Conservation (phyloP, 2,329 filamentous ascomycete species). For the Colletotrichum agaves region DNA sequence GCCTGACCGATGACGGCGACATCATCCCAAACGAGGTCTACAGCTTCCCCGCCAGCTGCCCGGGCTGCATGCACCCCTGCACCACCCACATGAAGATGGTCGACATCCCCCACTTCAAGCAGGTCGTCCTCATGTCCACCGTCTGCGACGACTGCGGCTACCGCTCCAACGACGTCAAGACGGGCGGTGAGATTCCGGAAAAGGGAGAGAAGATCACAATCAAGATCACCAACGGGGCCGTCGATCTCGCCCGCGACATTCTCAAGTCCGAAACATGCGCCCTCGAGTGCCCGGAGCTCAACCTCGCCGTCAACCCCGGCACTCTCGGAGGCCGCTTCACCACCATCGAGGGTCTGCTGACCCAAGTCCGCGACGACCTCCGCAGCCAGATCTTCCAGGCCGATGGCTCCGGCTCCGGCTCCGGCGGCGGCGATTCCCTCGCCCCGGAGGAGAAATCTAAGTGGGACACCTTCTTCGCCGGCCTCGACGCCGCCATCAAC, state of each 20-base stretch:
- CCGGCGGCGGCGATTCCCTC: slow-evolving; percentile 82
- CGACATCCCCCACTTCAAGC: slow-evolving; percentile 97
- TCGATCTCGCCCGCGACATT: slow-evolving; percentile 88
- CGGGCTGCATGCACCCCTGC: slow-evolving; percentile 87
- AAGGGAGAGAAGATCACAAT: slow-evolving; percentile 87
- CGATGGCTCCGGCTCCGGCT: slow-evolving; percentile 71
- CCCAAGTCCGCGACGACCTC: slow-evolving; percentile 91
- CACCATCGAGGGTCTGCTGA: slow-evolving; percentile 92
- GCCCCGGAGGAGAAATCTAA: slow-evolving; percentile 69
- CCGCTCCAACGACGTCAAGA: slow-evolving; percentile 97
- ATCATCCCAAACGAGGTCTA: slow-evolving; percentile 94
- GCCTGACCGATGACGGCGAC: slow-evolving; percentile 70
- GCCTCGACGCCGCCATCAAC: slow-evolving; percentile 80
- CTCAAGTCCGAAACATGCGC: slow-evolving; percentile 95
- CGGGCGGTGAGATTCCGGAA: slow-evolving; percentile 89
- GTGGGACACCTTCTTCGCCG: slow-evolving; percentile 85
- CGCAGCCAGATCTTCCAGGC: slow-evolving; percentile 87
- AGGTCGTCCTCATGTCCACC: slow-evolving; percentile 95
- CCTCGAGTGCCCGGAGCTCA: slow-evolving; percentile 86
- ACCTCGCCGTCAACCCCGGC: slow-evolving; percentile 88
- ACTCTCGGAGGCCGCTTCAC: slow-evolving; percentile 97
- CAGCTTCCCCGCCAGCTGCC: slow-evolving; percentile 90
- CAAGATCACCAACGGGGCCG: slow-evolving; percentile 69
- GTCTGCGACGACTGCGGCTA: slow-evolving; percentile 93
- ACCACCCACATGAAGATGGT: slow-evolving; percentile 99